These are phyloP conservation scores for Globisporangium paroecandrum DNA, from an alignment of 352 stramenopile species.

Conservation along the genomic window DNA sequence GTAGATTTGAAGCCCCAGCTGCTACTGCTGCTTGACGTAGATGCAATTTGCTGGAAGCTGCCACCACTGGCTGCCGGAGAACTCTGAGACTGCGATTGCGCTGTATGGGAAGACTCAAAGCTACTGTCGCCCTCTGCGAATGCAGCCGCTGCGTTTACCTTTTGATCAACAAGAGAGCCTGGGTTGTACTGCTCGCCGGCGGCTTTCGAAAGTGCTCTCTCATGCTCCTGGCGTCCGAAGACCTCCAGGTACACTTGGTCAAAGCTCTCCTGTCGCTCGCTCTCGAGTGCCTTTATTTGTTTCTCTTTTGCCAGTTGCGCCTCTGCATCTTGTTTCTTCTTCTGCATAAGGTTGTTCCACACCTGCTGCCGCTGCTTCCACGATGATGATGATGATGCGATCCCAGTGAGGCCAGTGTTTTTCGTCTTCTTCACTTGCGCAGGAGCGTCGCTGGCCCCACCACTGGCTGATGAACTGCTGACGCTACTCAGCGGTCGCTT, in stretches of 20 bases:
- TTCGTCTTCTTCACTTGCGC: constrained; percentile 11
- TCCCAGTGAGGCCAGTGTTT: not conserved
- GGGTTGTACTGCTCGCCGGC: constrained; percentile 11
- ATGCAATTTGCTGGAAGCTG: not conserved
- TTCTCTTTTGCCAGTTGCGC: not conserved
- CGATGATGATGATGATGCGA: not conserved
- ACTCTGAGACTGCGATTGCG: constrained; percentile 2
- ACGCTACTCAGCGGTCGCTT: constrained; percentile 14
- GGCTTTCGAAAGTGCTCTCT: not conserved
- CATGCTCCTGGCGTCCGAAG: constrained; percentile 31
- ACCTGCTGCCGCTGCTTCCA: constrained; percentile 28
- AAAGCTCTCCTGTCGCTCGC: constrained; percentile 35
- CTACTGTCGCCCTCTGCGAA: not conserved
- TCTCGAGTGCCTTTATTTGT: not conserved
- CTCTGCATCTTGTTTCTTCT: not conserved
- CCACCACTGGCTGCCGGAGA: not conserved
- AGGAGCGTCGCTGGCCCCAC: not conserved
- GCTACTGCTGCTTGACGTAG: not conserved
- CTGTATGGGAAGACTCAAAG: not conserved
- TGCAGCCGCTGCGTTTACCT: not conserved
- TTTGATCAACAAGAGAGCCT: not conserved
- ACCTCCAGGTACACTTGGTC: constrained; percentile 52
- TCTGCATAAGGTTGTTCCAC: constrained; percentile 10
- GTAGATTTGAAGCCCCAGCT: constrained; percentile 37
- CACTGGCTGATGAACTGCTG: not conserved